Evolutionary conservation across 2,329 filamentous ascomycete species (phyloP), one percentile per base, ranked within the genome.

Genomic region (Phialophora macrospora): DNA sequence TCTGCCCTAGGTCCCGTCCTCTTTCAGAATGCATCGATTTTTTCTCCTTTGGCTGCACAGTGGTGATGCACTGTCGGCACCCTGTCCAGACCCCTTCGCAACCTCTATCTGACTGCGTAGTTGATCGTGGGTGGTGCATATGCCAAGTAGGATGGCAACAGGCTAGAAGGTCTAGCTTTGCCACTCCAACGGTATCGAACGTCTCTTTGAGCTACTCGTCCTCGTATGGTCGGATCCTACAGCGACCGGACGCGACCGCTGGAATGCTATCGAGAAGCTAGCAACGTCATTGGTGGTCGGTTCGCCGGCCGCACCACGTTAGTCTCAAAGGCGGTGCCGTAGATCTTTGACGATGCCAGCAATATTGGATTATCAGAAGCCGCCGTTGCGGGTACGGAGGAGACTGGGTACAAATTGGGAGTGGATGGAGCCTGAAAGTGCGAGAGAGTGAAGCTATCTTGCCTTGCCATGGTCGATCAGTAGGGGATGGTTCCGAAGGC

Each of bases 1-100:
- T 60, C 58, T 60, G 58, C 58, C 58, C 58, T 60, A 60, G 58
- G 58, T 30, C 46, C 58, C 58, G 58, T 41, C 46, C 14, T 44
- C n/a, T 52, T 46, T 60, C 46, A 52, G 38, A 60, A 44, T n/a
- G 44, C 46, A 26, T 32, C 46, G 32, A 28, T 26, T 54, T 54
- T 8, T 46, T 6, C 11, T 20, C 46, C 34, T 54, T 24, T 52
- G 17, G 17, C n/a, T 22, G 38, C 41, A 20, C 41, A 20, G 20
- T 59, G 38, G 30, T 48, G 38, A 26, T 28, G 38, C 48, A 28
- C 48, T 51, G 48, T 51, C 20, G 9, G 6, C 24, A 28, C 48
- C 48, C 48, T 22, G 14, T n/a, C 38, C 38, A n/a, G 38, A 7
- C 24, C 48, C 9, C 8, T 17, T 20, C 48, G 26, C 24, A 34